phyloP scores from a whole-genome alignment of 139 green algal species.

The Coccomyxa sp. region DNA sequence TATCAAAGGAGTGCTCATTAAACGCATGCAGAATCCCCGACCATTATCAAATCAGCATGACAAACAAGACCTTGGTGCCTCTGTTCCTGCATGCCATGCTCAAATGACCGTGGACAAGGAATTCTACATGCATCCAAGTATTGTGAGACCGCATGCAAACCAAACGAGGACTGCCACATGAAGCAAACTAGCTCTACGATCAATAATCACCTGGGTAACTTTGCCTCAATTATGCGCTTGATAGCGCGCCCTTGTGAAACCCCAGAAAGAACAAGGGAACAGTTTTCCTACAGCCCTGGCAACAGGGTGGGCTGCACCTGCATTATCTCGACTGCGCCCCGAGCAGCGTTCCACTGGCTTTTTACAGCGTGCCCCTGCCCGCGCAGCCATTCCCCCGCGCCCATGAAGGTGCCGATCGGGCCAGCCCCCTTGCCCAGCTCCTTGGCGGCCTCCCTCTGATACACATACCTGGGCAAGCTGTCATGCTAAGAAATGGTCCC shows the following conservation, averaged over 20 bases:
- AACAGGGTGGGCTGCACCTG: background rate
- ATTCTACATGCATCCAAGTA: too few relatives aligned
- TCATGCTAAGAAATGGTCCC: background rate
- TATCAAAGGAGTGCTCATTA: background rate
- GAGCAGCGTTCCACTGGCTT: constrained; percentile 12
- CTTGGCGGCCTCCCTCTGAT: constrained; percentile 51
- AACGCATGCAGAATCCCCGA: background rate
- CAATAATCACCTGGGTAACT: too few relatives aligned
- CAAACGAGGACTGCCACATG: too few relatives aligned
- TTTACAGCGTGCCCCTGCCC: constrained; percentile 19
- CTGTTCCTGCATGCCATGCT: too few relatives aligned
- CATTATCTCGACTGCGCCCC: constrained; percentile 5
- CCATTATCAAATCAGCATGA: background rate
- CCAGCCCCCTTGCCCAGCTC: constrained; percentile 17
- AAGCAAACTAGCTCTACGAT: too few relatives aligned
- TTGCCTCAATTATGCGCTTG: too few relatives aligned
- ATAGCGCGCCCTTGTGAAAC: too few relatives aligned
- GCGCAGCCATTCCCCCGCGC: constrained; percentile 18
- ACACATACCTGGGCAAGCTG: constrained; percentile 47
- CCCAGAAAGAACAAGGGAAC: too few relatives aligned
- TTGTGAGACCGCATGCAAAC: too few relatives aligned
- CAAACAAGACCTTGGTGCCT: background rate
- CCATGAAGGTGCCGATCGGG: constrained; percentile 24
- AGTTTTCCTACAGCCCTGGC: too few relatives aligned
- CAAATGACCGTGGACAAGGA: too few relatives aligned